Evolutionary conservation across 2,329 filamentous ascomycete species (phyloP).

Genomic region (Chrysosporium queenslandicum): DNA sequence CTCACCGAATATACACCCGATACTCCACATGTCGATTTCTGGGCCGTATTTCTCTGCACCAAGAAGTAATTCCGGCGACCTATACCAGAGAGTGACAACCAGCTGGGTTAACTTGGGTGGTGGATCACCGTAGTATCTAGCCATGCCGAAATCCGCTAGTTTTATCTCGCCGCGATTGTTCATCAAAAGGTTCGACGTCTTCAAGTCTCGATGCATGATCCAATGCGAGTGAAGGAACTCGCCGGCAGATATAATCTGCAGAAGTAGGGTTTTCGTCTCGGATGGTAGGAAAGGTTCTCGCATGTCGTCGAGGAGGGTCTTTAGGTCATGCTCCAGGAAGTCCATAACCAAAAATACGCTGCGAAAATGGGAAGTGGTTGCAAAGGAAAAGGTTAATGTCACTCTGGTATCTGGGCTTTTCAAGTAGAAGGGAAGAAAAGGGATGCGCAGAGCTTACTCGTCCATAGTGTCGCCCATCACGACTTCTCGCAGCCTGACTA

Average conservation of each 20-base stretch:
- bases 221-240: constrained; percentile 78
- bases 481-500: constrained; percentile 73
- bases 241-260: constrained; percentile 70
- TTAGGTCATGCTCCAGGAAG: constrained; percentile 94
- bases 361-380: constrained; percentile 23
- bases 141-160: constrained; percentile 97
- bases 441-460: constrained; percentile 39
- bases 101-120: constrained; percentile 72
- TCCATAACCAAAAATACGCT: constrained; percentile 93
- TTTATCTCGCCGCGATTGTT: constrained; percentile 93
- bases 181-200: constrained; percentile 87
- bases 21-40: constrained; percentile 86
- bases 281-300: constrained; percentile 83
- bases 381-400: constrained; percentile 27
- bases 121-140: constrained; percentile 74
- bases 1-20: constrained; percentile 93
- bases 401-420: constrained; percentile 30
- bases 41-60: constrained; percentile 65
- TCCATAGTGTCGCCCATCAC: constrained; percentile 60
- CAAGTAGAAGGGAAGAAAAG: constrained; percentile 18
- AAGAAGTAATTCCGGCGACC: constrained; percentile 78
- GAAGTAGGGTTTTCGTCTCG: constrained; percentile 81
- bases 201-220: constrained; percentile 89
- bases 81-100: constrained; percentile 96
- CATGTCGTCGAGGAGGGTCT: constrained; percentile 88